Percentiles rank a stretch among this genome's conserved stretches.
Conservation (phyloP, 1,139 yeast species). For the Yamadazyma diospyri region DNA sequence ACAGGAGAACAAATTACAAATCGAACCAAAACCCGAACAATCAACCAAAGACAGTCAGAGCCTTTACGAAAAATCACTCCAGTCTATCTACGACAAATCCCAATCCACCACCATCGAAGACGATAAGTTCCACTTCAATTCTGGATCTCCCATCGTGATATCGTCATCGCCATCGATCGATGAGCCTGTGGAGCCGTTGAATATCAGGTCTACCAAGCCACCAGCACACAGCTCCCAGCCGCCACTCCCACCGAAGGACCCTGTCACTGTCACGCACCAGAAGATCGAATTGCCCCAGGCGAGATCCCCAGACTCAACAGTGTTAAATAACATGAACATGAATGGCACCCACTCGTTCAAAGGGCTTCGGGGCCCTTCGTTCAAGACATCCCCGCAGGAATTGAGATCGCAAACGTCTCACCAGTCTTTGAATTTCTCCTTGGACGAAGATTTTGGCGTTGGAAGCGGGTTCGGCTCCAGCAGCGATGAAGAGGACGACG, state of each 20-base stretch:
- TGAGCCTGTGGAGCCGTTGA: slow-evolving; percentile 15
- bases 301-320: slow-evolving; percentile 4
- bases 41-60: too few species aligned
- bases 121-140: neutral
- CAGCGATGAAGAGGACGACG: slow-evolving; percentile 12
- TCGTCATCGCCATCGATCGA: slow-evolving; percentile 16
- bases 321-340: neutral
- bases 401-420: slow-evolving; percentile 38
- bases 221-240: slow-evolving; percentile 8
- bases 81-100: neutral
- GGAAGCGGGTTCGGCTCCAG: slow-evolving; percentile 32
- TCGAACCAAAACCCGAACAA: neutral
- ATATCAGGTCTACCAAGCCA: slow-evolving; percentile 7
- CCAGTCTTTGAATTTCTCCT: slow-evolving; percentile 41
- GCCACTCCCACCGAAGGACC: slow-evolving; percentile 4
- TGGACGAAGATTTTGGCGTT: slow-evolving; percentile 31
- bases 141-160: slow-evolving; percentile 13
- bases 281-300: slow-evolving; percentile 3
- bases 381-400: slow-evolving; percentile 29
- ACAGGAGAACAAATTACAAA: neutral
- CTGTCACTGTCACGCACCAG: slow-evolving; percentile 1
- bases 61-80: too few species aligned
- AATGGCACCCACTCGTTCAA: slow-evolving; percentile 56
- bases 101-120: slow-evolving; percentile 1
- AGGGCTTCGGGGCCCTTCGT: slow-evolving; percentile 59